phyloP scores from a whole-genome alignment of 2,329 filamentous ascomycete species.

The Nemania sp. region DNA sequence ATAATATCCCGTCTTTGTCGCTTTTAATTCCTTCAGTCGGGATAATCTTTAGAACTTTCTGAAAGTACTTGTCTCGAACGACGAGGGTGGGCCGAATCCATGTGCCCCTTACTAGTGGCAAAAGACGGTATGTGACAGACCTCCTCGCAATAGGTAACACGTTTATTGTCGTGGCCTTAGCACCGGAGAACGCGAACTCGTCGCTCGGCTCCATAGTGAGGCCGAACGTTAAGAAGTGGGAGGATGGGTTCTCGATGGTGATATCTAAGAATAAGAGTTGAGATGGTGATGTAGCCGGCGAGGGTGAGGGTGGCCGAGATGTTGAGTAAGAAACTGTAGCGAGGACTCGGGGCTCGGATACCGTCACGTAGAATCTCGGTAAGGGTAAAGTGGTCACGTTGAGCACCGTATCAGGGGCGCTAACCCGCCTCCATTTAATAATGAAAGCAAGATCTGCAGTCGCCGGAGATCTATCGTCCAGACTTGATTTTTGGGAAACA shows the following conservation, averaged over 20 bases:
- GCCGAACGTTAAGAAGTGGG: conserved; percentile 94
- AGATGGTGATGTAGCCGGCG: conserved; percentile 50
- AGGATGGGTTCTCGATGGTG: conserved; percentile 92
- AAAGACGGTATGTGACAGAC: conserved; percentile 77
- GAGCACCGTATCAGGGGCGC: conserved; percentile 44
- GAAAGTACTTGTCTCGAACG: conserved; percentile 91
- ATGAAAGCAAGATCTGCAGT: conserved; percentile 79
- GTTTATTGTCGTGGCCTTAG: conserved; percentile 83
- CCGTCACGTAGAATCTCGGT: conserved; percentile 83
- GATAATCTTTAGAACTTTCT: conserved; percentile 85
- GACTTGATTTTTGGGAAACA: conserved; percentile 77
- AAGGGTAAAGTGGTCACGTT: conserved; percentile 79
- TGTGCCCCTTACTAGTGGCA: conserved; percentile 73
- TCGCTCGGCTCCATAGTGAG: conserved; percentile 92
- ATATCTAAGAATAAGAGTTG: conserved; percentile 62
- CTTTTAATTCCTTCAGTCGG: conserved; percentile 79
- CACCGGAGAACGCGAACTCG: conserved; percentile 90
- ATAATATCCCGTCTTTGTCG: conserved; percentile 72
- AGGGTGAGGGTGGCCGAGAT: conserved; percentile 42
- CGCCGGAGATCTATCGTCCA: conserved; percentile 85
- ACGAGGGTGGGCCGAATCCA: conserved; percentile 81
- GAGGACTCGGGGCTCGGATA: conserved; percentile 87
- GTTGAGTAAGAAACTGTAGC: conserved; percentile 64
- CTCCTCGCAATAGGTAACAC: conserved; percentile 84
- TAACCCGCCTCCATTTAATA: conserved; percentile 78